A percentile compares a stretch with the other conserved stretches of the same genome.
These are phyloP conservation scores for Adiantum capillusveneris DNA, from an alignment of 75 land plant genomes.

Conservation along the genomic window DNA sequence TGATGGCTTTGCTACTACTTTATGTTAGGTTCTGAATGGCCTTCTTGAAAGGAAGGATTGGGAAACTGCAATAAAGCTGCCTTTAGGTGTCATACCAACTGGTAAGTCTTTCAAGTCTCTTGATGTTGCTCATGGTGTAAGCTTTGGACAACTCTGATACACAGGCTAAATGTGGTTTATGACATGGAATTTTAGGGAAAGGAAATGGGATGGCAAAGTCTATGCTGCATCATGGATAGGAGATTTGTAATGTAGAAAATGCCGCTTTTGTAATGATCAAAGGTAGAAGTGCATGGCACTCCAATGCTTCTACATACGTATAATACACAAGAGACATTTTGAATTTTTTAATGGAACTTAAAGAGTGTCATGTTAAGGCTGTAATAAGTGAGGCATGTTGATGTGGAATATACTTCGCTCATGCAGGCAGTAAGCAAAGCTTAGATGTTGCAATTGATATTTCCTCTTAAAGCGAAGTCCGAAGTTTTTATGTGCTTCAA, in stretches of 20 bases:
- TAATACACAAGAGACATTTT: too few relatives aligned
- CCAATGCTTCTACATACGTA: too few relatives aligned
- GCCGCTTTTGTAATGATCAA: constrained; percentile 70
- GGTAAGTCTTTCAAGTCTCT: constrained; percentile 26
- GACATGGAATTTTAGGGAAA: too few relatives aligned
- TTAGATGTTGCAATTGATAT: constrained; percentile 87
- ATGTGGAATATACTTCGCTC: too few relatives aligned
- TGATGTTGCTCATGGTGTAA: background rate
- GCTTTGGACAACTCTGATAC: background rate
- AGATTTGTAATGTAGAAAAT: constrained; percentile 51
- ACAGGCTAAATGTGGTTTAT: too few relatives aligned
- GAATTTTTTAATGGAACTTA: too few relatives aligned
- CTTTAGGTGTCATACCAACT: constrained; percentile 84
- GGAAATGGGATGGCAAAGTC: constrained; percentile 97
- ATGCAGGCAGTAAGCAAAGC: constrained; percentile 65
- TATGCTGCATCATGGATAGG: constrained; percentile 57
- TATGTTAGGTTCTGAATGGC: constrained; percentile 84
- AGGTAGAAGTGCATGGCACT: too few relatives aligned
- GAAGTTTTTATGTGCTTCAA: too few relatives aligned
- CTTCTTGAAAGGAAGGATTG: constrained; percentile 82
- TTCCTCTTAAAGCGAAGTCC: too few relatives aligned
- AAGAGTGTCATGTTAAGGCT: too few relatives aligned
- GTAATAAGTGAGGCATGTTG: too few relatives aligned
- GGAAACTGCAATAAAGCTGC: constrained; percentile 71
- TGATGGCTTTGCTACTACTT: too few relatives aligned